Evolutionary conservation across 768 basidiomycete species (phyloP).

Genomic region (Amanita rubescens): DNA sequence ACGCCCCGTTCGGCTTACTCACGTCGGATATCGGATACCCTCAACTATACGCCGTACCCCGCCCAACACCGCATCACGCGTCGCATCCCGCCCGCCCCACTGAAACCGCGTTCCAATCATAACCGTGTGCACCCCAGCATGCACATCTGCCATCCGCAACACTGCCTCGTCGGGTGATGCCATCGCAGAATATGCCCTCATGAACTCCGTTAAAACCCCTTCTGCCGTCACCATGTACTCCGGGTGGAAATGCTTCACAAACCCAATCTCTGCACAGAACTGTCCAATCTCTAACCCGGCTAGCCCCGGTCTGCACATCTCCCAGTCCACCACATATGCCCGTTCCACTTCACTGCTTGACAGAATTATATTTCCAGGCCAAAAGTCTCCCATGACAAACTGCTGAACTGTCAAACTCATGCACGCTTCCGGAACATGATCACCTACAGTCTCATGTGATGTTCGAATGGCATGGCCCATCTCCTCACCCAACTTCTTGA

Average conservation of each 20-base stretch:
- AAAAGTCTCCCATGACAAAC: conserved; percentile 67
- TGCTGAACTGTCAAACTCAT: conserved; percentile 8
- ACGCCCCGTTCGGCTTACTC: conserved; percentile 14
- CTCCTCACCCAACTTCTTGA: conserved; percentile 18
- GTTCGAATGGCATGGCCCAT: conserved; percentile 18
- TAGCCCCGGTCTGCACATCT: conserved; percentile 49
- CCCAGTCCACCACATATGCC: conserved; percentile 59
- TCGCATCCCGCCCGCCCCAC: conserved; percentile 44
- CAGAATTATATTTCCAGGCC: conserved; percentile 63
- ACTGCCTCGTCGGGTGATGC: conserved; percentile 20
- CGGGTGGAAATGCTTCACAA: conserved; percentile 40
- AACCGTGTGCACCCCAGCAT: conserved; percentile 50
- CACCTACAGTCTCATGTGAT: conserved; percentile 23
- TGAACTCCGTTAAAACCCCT: conserved; percentile 34
- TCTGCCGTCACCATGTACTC: conserved; percentile 28
- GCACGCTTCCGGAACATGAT: neutral
- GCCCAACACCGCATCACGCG: conserved; percentile 40
- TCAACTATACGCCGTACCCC: conserved; percentile 37
- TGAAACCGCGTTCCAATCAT: conserved; percentile 39
- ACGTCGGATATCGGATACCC: conserved; percentile 11
- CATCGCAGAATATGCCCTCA: conserved; percentile 34
- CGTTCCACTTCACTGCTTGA: conserved; percentile 27
- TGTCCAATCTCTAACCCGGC: conserved; percentile 57
- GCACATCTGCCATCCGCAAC: conserved; percentile 31
- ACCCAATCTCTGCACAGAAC: conserved; percentile 52